Evolutionary conservation across 192 early-diverging fungal genomes (phyloP).

Genomic region (Gonapodya prolifera): DNA sequence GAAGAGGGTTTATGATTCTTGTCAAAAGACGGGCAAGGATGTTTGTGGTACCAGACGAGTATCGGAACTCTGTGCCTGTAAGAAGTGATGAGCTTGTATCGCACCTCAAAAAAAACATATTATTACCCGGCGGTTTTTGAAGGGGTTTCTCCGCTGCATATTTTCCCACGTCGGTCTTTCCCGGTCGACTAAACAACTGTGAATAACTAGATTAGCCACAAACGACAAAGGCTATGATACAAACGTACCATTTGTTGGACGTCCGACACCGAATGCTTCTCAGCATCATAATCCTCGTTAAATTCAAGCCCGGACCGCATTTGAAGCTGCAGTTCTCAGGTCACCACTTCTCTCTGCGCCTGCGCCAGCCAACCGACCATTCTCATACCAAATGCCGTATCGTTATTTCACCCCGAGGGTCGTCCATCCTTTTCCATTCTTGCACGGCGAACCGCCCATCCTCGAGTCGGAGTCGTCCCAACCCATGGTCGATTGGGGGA

Average conservation of each 20-base stretch:
- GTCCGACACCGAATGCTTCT: neutral
- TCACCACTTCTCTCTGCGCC: neutral
- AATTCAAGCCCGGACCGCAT: neutral
- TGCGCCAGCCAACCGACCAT: neutral
- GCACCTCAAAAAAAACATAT: neutral
- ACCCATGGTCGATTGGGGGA: neutral
- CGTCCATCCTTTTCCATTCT: neutral
- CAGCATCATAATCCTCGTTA: neutral
- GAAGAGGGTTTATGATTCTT: neutral
- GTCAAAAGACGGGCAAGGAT: neutral
- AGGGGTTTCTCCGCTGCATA: neutral
- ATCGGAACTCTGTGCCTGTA: neutral
- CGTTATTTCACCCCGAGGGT: neutral
- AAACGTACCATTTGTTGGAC: neutral
- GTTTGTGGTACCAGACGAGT: conserved; percentile 1
- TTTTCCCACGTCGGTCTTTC: neutral
- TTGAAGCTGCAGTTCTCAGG: neutral
- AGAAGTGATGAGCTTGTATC: neutral
- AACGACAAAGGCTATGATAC: no score
- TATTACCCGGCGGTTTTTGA: neutral
- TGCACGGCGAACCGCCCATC: neutral
- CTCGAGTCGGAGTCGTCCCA: neutral
- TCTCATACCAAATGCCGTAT: neutral
- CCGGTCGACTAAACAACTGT: neutral
- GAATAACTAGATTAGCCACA: no score